Conservation (phyloP, 1,139 yeast species). For the Yamadazyma pseudoaaseri region DNA sequence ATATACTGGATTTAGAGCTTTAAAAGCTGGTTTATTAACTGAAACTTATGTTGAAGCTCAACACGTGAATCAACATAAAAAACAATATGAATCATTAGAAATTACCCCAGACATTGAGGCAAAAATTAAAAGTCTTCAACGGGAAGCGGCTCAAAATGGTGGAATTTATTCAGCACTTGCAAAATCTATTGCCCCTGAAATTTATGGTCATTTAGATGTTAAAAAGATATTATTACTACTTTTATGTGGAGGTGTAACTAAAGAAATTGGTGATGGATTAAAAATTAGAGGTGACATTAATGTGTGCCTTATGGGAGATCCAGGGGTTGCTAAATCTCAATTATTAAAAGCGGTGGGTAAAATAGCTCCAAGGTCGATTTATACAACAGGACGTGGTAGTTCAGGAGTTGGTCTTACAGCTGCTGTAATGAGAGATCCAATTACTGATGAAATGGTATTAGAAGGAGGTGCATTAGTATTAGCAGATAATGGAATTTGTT, state of each 20-base stretch:
- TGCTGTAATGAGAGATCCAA: conserved; percentile 98
- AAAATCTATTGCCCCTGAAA: conserved; percentile 94
- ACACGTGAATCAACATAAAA: conserved; percentile 80
- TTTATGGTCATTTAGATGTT: conserved; percentile 90
- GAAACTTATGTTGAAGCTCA: conserved; percentile 94
- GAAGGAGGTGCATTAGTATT: conserved; percentile 98
- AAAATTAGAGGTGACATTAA: conserved; percentile 97
- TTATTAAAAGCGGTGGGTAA: conserved; percentile 86
- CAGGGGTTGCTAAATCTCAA: conserved; percentile 99
- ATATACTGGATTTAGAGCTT: conserved; percentile 90
- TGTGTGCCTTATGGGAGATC: conserved; percentile 97
- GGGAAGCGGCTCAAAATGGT: conserved; percentile 34
- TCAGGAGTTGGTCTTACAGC: conserved; percentile 99
- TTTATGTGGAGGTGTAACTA: conserved; percentile 93
- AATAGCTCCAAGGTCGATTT: conserved; percentile 95
- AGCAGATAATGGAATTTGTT: conserved; percentile 97
- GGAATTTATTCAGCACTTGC: conserved; percentile 80
- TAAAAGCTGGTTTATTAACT: conserved; percentile 88
- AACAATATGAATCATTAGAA: conserved; percentile 71
- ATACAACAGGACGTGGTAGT: conserved; percentile 98
- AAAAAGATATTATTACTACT: conserved; percentile 84
- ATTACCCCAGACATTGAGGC: conserved; percentile 56
- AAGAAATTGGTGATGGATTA: conserved; percentile 94
- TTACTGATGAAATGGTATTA: conserved; percentile 95
- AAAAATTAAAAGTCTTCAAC: conserved; percentile 52